Conservation (phyloP, 352 stramenopile genomes). For the Pythium chondricola region DNA sequence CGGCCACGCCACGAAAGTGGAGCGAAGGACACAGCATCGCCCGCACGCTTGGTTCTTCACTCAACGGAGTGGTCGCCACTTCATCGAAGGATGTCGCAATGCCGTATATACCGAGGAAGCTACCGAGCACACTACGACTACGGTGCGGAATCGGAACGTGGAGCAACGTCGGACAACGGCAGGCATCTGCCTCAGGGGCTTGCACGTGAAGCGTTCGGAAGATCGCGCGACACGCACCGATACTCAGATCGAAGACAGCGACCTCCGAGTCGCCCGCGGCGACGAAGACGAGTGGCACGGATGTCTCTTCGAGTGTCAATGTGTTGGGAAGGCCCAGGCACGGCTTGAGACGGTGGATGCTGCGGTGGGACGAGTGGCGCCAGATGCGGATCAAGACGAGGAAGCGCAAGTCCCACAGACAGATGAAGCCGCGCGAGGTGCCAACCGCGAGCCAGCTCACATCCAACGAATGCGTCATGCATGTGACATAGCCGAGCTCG, state of each 20-base stretch:
- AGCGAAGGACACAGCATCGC: slow-evolving; percentile 86
- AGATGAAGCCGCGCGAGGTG: slow-evolving; percentile 93
- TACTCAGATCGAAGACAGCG: slow-evolving; percentile 82
- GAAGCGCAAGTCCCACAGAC: slow-evolving; percentile 96
- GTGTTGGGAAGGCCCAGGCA: slow-evolving; percentile 79
- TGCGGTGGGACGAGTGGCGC: slow-evolving; percentile 90
- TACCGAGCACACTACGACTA: slow-evolving; percentile 61
- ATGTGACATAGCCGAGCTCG: slow-evolving; percentile 95
- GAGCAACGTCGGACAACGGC: slow-evolving; percentile 62
- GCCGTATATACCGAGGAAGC: slow-evolving; percentile 74
- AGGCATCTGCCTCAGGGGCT: slow-evolving; percentile 68
- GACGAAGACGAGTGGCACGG: slow-evolving; percentile 91
- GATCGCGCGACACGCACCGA: slow-evolving; percentile 86
- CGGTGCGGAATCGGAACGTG: slow-evolving; percentile 73
- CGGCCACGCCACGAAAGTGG: slow-evolving; percentile 74
- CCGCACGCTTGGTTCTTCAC: slow-evolving; percentile 79
- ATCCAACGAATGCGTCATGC: slow-evolving; percentile 92
- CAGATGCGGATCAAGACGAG: slow-evolving; percentile 93
- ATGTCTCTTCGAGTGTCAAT: slow-evolving; percentile 58
- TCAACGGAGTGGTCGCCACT: slow-evolving; percentile 59
- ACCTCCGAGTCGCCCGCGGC: slow-evolving; percentile 92
- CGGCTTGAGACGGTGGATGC: slow-evolving; percentile 88
- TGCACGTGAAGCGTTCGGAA: slow-evolving; percentile 87
- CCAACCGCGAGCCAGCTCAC: slow-evolving; percentile 93
- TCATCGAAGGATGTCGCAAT: slow-evolving; percentile 81